phyloP scores from a whole-genome alignment of 257 asterid genomes.

The Fraxinus cuspidata region DNA sequence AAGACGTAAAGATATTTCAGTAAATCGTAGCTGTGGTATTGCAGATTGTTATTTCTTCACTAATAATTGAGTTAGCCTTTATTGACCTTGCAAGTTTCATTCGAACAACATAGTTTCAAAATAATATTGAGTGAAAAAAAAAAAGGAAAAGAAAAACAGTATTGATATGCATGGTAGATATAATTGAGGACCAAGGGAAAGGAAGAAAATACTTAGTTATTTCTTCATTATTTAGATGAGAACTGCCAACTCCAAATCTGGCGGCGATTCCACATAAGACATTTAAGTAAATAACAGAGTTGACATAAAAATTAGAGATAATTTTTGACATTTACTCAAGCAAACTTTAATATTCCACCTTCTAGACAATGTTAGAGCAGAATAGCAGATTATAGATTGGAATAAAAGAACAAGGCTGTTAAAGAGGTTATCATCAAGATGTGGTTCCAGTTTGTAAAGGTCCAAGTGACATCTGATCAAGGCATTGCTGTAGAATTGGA shows the following conservation, averaged over 20 bases:
- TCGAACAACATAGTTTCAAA: neutral
- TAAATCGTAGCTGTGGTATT: neutral
- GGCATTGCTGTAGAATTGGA: neutral
- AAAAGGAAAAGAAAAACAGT: neutral
- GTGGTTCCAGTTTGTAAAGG: neutral
- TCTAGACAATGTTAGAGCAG: neutral
- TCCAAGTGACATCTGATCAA: neutral
- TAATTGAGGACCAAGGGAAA: neutral
- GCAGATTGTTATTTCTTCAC: neutral
- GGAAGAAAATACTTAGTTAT: neutral
- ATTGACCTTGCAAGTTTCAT: neutral
- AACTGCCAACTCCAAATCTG: neutral
- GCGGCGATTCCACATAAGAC: neutral
- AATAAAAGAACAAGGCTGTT: neutral
- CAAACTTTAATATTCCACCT: neutral
- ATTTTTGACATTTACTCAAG: neutral
- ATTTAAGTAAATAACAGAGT: neutral
- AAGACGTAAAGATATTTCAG: neutral
- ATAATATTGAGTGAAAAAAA: neutral
- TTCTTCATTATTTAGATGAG: neutral
- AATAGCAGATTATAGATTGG: neutral
- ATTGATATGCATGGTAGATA: neutral
- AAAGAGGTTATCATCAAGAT: neutral
- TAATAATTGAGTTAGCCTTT: neutral
- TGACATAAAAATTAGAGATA: neutral